Conservation (phyloP, 2,329 filamentous ascomycete genomes). For the Sclerotiophoma versabilis region DNA sequence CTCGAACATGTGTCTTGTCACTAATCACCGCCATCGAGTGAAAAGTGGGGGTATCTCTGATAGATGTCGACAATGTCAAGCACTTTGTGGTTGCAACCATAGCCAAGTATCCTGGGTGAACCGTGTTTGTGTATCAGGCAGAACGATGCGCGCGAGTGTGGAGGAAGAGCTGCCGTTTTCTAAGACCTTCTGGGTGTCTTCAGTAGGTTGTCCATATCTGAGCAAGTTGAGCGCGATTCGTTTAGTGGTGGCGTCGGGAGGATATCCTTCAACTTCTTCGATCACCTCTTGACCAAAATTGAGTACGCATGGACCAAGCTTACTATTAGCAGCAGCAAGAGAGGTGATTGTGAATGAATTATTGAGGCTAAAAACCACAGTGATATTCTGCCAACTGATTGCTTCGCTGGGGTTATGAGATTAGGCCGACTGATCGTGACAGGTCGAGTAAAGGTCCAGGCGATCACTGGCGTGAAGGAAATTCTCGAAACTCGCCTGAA, state of each 20-base stretch:
- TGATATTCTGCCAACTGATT: neutral
- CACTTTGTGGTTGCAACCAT: neutral
- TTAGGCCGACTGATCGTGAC: neutral
- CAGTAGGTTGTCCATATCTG: neutral
- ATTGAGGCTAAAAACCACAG: neutral
- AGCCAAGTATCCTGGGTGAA: neutral
- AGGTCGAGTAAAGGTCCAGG: neutral
- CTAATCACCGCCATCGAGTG: neutral
- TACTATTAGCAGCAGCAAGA: neutral
- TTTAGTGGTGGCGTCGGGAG: neutral
- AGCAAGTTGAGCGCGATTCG: neutral
- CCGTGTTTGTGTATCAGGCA: neutral
- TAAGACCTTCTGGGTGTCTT: neutral
- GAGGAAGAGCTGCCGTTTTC: neutral
- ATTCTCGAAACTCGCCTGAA: neutral
- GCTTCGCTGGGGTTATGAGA: neutral
- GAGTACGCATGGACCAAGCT: neutral
- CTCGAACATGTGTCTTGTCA: no score
- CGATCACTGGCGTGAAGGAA: neutral
- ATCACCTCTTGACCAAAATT: neutral
- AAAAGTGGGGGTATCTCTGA: neutral
- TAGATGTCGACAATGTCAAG: neutral
- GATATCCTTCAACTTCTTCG: neutral
- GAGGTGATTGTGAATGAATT: neutral
- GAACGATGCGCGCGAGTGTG: neutral